Percentiles rank a stretch among this genome's conserved stretches.
phyloP scores from a whole-genome alignment of 306 rosid species.

The Cicer arietinum region DNA sequence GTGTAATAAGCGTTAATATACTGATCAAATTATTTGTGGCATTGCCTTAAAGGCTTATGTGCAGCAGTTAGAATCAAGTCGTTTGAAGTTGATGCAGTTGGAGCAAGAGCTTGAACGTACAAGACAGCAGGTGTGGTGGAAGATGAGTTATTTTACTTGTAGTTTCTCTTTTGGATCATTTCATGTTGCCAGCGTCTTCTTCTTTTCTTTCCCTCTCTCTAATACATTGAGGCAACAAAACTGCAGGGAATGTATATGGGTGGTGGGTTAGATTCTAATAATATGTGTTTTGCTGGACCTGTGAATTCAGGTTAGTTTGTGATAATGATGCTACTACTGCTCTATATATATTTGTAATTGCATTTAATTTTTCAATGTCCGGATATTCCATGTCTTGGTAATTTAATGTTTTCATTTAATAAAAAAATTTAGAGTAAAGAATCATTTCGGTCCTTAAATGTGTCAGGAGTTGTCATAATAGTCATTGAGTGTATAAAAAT shows the following conservation, averaged over 20 bases:
- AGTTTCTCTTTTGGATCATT: conserved; percentile 33
- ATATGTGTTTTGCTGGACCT: conserved; percentile 68
- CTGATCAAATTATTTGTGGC: conserved; percentile 41
- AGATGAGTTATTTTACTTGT: conserved; percentile 41
- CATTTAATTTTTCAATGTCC: conserved; percentile 2
- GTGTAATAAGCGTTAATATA: conserved; percentile 34
- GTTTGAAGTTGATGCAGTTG: conserved; percentile 80
- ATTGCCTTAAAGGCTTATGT: conserved; percentile 77
- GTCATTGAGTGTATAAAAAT: no score
- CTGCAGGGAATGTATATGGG: conserved; percentile 76
- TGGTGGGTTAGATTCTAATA: conserved; percentile 67
- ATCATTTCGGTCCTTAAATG: no score
- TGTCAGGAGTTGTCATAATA: no score
- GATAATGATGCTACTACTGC: conserved; percentile 37
- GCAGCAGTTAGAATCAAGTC: conserved; percentile 93
- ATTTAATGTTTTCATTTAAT: conserved; percentile 6
- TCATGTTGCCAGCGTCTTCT: conserved; percentile 8
- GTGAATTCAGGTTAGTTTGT: conserved; percentile 76
- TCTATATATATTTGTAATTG: conserved; percentile 30
- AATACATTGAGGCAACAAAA: conserved; percentile 42
- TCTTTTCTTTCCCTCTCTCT: conserved; percentile 8
- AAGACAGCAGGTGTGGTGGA: conserved; percentile 77
- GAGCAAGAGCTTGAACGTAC: conserved; percentile 92
- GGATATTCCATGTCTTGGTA: conserved; percentile 24
- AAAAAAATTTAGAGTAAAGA: not conserved